Evolutionary conservation across 2,329 filamentous ascomycete species (phyloP), one percentile per base, ranked within the genome.

Genomic region (Leptographium galeiforme): DNA sequence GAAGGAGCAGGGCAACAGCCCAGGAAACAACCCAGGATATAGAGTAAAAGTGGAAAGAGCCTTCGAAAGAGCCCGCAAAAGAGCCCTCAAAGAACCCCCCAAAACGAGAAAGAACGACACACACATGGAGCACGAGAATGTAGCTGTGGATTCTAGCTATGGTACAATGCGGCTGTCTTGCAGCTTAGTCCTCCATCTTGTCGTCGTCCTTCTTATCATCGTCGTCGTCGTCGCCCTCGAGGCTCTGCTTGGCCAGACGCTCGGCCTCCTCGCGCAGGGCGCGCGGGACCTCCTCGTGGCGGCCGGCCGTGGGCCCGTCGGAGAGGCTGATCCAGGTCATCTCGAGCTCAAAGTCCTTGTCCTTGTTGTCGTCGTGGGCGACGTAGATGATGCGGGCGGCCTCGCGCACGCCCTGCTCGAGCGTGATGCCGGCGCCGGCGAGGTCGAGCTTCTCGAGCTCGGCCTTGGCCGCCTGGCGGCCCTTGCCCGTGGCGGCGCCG

Each of bases 291-390:
- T 95, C 89, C 70, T 91, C 79, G 67, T 98, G 93, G 63, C 84
- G 82, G 58, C 93, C 93, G 74, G 94, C 91, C 58, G 90, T 97
- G 39, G 90, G 89, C 6, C 90, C 91, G 60, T 87, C 81, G 48
- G 82, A 70, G 52, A 78, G 81, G 70, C 89, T 96, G 68, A 97
- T 87, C 93, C 93, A 98, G 56, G 88, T 95, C 89, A 98, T 94
- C 75, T 98, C 93, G 56, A 98, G 77, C 81, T 98, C 93, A 65
- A 97, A 98, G 60, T 97, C 93, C 77, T 98, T 98, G 73, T 97
- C 93, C 75, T 97, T 97, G 77, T 91, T 97, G 70, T 98, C 93
- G 69, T 97, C 93, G 67, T 98, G 93, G 49, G 91, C 90, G 56
- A 95, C 82, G 68, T 96, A 94, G 71, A 98, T 97, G 71, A 98